phyloP scores from a whole-genome alignment of 2,329 filamentous ascomycete genomes.

The Xylariaceae sp. region DNA sequence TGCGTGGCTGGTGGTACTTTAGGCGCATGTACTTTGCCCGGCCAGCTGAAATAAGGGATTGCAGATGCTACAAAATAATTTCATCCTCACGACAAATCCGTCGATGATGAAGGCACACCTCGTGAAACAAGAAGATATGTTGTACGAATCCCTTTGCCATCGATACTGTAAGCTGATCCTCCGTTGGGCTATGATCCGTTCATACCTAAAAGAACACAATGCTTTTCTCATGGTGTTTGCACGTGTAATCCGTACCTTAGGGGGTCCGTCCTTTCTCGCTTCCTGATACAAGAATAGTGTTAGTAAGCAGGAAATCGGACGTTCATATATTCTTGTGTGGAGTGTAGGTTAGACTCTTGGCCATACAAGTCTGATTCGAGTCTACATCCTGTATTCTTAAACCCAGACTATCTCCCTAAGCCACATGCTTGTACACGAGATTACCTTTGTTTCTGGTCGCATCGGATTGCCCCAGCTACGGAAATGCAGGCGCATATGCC shows the following conservation, averaged over 20 bases:
- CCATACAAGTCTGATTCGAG: neutral
- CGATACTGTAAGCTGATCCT: too few relatives aligned
- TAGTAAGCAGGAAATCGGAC: neutral
- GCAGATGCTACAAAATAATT: neutral
- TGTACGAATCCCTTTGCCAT: too few relatives aligned
- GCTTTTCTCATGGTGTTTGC: too few relatives aligned
- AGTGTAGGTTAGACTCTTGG: neutral
- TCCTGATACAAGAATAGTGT: neutral
- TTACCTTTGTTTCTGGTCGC: neutral
- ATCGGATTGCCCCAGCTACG: neutral
- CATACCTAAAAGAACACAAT: too few relatives aligned
- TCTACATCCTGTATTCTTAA: neutral
- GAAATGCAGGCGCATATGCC: slow-evolving; percentile 11
- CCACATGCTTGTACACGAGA: neutral
- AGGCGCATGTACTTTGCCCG: too few relatives aligned
- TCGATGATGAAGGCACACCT: too few relatives aligned
- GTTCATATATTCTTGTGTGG: neutral
- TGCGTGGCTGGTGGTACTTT: neutral
- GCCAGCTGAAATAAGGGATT: neutral
- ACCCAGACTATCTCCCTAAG: neutral
- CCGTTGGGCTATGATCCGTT: too few relatives aligned
- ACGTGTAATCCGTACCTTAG: too few relatives aligned
- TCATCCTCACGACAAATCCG: neutral
- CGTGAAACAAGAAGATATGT: too few relatives aligned
- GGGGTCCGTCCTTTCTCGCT: neutral